Conservation (phyloP, 768 basidiomycete species). For the Auricularia cornea region DNA sequence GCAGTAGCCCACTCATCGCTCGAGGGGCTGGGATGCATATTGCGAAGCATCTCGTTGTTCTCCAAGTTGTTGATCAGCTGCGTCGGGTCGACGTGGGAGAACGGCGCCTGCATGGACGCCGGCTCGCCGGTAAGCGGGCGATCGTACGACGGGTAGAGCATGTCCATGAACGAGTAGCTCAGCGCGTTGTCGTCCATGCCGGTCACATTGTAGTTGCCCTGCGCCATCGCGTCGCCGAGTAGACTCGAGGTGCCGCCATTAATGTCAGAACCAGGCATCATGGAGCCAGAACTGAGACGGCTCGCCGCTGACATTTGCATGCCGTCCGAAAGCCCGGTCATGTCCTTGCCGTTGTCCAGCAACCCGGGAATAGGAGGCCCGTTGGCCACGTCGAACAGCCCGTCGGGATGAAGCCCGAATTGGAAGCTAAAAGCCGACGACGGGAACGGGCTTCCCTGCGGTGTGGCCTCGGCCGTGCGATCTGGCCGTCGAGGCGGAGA, state of each 20-base stretch:
- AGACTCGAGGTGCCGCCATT: background rate
- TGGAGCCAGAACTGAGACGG: background rate
- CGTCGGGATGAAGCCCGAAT: constrained; percentile 25
- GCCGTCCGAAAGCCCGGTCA: background rate
- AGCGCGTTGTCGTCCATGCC: background rate
- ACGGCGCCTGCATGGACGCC: constrained; percentile 34
- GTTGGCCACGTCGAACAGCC: background rate
- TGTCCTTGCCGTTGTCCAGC: background rate
- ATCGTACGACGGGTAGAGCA: constrained; percentile 53
- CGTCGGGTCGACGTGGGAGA: constrained; percentile 87
- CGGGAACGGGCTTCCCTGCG: constrained; percentile 48
- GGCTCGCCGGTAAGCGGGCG: constrained; percentile 27
- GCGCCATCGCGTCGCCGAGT: background rate
- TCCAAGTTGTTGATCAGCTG: constrained; percentile 52
- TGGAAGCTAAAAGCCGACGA: constrained; percentile 65
- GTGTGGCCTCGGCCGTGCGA: background rate
- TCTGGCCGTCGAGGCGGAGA: constrained; percentile 22
- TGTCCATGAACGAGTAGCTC: constrained; percentile 52
- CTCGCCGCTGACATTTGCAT: constrained; percentile 1
- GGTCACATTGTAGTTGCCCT: background rate
- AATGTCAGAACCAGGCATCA: background rate
- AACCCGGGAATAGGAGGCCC: background rate
- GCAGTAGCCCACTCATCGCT: constrained; percentile 74
- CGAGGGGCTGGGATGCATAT: constrained; percentile 65
- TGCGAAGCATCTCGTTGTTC: background rate